Evolutionary conservation across 2,329 filamentous ascomycete species (phyloP), one percentile per base, ranked within the genome.

Genomic region (Cytospora piceae): DNA sequence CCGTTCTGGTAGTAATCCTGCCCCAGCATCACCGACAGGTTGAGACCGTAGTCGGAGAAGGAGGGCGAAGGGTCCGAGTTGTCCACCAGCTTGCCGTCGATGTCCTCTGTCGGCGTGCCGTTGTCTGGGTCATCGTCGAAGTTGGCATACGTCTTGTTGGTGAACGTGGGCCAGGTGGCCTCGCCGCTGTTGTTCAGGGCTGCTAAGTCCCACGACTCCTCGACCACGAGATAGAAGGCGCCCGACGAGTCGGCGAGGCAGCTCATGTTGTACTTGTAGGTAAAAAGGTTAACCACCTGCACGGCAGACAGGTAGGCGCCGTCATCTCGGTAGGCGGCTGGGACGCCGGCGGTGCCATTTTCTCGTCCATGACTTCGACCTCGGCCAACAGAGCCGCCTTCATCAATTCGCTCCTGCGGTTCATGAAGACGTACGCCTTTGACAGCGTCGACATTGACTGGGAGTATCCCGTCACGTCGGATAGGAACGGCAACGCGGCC

Each of bases 321-420:
- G 32, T 34, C 69, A 73, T 82, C 20, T 73, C 77, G 1, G 65
- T 82, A 4, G 80, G 80, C 5, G 80, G 80, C 1, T 81, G 77
- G 75, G 78, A 82, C 54, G 71, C 72, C 0, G 72, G 72, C 46
- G 68, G 71, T n/a, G 71, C 69, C 3, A 69, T 72, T 12, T 77
- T 72, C 67, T 73, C 72, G 46, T 64, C 73, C 22, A 68, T 77
- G 27, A 73, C 69, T 15, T 61, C 57, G 1, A 64, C 67, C 2
- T 49, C 60, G 4, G 53, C 32, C 8, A 68, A 63, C 37, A 67
- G 67, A 12, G 37, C 63, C 8, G 60, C 31, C 1, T 76, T 76
- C 65, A 68, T 74, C 51, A 58, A 67, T 6, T 67, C 59, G 5
- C 27, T 72, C 0, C 53, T 74, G 4, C 55, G 58, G n/a, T 67